phyloP scores from a whole-genome alignment of 805 yeast species.

The Zygotorulaspora danielsina region DNA sequence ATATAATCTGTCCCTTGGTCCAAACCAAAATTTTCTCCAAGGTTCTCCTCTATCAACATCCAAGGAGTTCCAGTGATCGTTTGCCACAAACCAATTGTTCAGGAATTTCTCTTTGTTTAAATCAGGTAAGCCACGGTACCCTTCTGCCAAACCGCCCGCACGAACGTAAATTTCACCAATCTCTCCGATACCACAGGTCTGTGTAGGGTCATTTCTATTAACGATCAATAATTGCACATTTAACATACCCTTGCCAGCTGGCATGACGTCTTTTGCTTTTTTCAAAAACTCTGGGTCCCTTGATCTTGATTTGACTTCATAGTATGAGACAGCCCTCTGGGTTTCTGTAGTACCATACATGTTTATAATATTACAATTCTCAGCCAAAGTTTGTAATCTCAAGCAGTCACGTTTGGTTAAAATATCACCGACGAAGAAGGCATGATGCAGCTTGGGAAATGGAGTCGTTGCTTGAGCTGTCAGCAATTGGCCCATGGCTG shows the following conservation, averaged over 20 bases:
- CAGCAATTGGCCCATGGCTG: constrained; percentile 97
- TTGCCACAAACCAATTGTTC: constrained; percentile 82
- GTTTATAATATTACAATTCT: constrained; percentile 84
- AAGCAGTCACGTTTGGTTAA: constrained; percentile 95
- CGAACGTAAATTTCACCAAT: constrained; percentile 98
- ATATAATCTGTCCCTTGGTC: constrained; percentile 93
- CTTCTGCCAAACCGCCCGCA: constrained; percentile 97
- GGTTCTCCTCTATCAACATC: constrained; percentile 48
- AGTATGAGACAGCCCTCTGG: constrained; percentile 95
- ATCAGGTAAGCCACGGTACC: constrained; percentile 89
- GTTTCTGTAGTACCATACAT: constrained; percentile 99
- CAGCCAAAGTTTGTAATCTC: constrained; percentile 86
- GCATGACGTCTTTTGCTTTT: constrained; percentile 89
- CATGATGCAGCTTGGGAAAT: constrained; percentile 84
- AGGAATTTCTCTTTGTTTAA: constrained; percentile 83
- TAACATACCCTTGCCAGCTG: constrained; percentile 97
- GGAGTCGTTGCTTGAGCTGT: constrained; percentile 92
- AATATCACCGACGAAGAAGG: constrained; percentile 97
- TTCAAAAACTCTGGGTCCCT: constrained; percentile 70
- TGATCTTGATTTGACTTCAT: constrained; percentile 72
- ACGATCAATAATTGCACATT: constrained; percentile 93
- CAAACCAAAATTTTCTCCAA: constrained; percentile 82
- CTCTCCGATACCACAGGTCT: constrained; percentile 97
- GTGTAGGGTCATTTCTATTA: constrained; percentile 80
- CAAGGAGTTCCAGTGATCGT: constrained; percentile 54